These are phyloP conservation scores for Chrysosporium queenslandicum DNA, from an alignment of 2,329 filamentous ascomycete genomes.

Conservation along the genomic window DNA sequence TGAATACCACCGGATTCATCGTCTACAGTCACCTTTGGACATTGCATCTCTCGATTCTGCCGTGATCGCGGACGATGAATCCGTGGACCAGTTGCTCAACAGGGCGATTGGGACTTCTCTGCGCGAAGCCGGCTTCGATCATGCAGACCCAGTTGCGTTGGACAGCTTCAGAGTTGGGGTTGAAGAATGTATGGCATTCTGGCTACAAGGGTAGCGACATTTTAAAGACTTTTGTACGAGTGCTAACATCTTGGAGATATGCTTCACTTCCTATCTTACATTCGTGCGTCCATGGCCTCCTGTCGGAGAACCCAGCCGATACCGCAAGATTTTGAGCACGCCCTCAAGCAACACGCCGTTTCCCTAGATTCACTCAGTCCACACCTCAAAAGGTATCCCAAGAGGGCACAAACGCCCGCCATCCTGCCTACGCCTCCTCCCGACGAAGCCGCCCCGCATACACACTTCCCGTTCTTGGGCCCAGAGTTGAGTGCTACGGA, in stretches of 20 bases:
- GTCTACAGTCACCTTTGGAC: slow-evolving; percentile 29
- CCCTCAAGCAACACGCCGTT: slow-evolving; percentile 27
- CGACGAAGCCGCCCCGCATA: slow-evolving; percentile 30
- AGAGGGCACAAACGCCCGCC: slow-evolving; percentile 24
- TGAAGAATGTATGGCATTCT: slow-evolving; percentile 48
- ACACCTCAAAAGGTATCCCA: slow-evolving; percentile 27
- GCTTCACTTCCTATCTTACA: slow-evolving; percentile 43
- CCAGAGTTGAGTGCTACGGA: slow-evolving; percentile 41
- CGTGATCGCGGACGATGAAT: slow-evolving; percentile 40
- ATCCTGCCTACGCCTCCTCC: slow-evolving; percentile 34
- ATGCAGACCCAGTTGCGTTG: slow-evolving; percentile 46
- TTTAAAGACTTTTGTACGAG: too few relatives aligned
- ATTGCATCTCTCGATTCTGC: slow-evolving; percentile 30
- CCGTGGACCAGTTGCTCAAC: slow-evolving; percentile 46
- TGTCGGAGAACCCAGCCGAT: slow-evolving; percentile 47
- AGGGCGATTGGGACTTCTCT: slow-evolving; percentile 47
- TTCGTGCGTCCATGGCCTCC: slow-evolving; percentile 49
- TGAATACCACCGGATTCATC: slow-evolving; percentile 37
- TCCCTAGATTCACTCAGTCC: slow-evolving; percentile 28
- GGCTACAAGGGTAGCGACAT: not conserved
- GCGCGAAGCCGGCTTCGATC: slow-evolving; percentile 45
- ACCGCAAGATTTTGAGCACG: slow-evolving; percentile 49
- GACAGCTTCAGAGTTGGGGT: slow-evolving; percentile 46
- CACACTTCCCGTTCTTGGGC: slow-evolving; percentile 40
- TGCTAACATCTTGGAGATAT: slow-evolving; percentile 39